phyloP scores from a whole-genome alignment of 208 protist genomes.

The Trypanosoma platydactyli region DNA sequence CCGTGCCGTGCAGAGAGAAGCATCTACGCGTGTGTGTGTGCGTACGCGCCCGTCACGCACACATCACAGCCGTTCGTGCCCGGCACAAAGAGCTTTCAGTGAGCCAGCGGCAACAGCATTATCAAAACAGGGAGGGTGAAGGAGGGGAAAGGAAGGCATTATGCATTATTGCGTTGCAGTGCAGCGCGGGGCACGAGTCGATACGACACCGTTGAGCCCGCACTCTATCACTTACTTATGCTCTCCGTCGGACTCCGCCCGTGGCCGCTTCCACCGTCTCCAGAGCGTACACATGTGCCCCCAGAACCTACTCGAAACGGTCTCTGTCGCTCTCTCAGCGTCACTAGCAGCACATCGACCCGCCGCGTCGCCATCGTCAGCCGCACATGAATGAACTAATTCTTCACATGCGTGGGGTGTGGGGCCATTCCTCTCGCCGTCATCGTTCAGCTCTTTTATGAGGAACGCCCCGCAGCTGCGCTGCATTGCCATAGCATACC shows the following conservation, averaged over 20 bases:
- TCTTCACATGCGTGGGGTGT: background rate
- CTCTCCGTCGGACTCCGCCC: background rate
- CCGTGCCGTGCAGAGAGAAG: no score
- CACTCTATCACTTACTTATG: no score
- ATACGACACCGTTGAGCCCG: no score
- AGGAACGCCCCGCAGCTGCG: conserved; percentile 60
- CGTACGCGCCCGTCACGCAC: no score
- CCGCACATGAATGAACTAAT: background rate
- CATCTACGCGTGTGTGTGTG: no score
- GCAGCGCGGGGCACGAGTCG: no score
- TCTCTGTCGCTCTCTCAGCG: background rate
- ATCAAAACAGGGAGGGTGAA: no score
- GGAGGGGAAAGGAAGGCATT: background rate
- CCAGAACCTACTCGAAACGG: background rate
- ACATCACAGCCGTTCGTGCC: no score
- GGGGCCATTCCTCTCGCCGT: background rate
- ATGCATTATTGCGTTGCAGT: background rate
- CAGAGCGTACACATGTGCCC: background rate
- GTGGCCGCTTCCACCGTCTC: conserved; percentile 10
- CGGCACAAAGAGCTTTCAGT: no score
- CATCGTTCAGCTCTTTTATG: conserved; percentile 47
- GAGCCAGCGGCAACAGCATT: no score
- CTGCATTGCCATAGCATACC: conserved; percentile 77
- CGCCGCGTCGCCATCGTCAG: background rate
- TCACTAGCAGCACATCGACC: background rate